Percentiles rank a stretch among this genome's conserved stretches.
phyloP scores from a whole-genome alignment of 164 flowering plant genomes.

The Cinnamomum micranthum region DNA sequence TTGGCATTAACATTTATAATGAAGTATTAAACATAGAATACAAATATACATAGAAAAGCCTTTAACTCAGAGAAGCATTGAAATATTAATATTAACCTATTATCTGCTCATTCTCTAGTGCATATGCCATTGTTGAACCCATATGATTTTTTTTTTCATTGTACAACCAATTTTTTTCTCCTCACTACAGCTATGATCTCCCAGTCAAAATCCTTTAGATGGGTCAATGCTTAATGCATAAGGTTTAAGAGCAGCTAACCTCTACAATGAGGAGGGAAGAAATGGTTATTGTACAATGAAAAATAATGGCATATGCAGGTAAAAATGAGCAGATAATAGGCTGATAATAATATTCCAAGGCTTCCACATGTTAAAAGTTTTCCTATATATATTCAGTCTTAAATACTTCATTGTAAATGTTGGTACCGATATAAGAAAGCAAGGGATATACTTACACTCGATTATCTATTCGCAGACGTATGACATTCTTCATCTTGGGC shows the following conservation, averaged over 20 bases:
- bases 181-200: constrained; percentile 80
- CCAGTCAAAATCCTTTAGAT: constrained; percentile 27
- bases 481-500: constrained; percentile 49
- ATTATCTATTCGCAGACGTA: constrained; percentile 64
- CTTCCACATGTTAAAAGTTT: not conserved
- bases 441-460: constrained; percentile 25
- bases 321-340: not conserved
- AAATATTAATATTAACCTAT: not conserved
- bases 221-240: constrained; percentile 23
- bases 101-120: not conserved
- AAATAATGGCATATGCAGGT: no score
- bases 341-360: no score
- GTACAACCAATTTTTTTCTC: constrained; percentile 11
- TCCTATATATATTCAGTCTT: not conserved
- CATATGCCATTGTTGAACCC: not conserved
- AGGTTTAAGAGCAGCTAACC: no score
- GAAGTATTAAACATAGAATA: not conserved
- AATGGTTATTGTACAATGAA: constrained; percentile 10
- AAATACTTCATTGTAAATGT: not conserved
- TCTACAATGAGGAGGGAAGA: constrained; percentile 3
- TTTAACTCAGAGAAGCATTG: no score
- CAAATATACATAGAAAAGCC: not conserved
- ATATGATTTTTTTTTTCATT: not conserved
- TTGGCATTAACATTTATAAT: not conserved
- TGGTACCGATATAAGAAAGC: not conserved